phyloP scores from a whole-genome alignment of 2,329 filamentous ascomycete species.

The Fusarium equiseti region DNA sequence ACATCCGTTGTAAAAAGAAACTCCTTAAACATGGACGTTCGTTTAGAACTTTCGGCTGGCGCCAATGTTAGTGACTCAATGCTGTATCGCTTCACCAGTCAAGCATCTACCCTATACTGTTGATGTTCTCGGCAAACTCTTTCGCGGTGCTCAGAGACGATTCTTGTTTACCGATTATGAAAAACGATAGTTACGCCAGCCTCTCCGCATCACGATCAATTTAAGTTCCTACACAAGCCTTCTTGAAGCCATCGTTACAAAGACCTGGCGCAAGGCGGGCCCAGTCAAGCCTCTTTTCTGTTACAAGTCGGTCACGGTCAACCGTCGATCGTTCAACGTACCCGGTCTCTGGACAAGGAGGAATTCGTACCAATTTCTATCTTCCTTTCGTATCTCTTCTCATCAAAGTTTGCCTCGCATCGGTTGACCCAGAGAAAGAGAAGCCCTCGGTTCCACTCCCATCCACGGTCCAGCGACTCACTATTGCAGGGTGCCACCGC shows the following conservation, averaged over 20 bases:
- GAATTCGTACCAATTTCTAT: constrained; percentile 1
- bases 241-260: constrained; percentile 14
- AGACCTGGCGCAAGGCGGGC: constrained; percentile 21
- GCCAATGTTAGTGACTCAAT: neutral
- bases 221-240: constrained; percentile 20
- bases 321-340: constrained; percentile 23
- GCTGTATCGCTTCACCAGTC: neutral
- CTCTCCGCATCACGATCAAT: constrained; percentile 26
- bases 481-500: constrained; percentile 25
- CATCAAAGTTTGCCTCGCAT: constrained; percentile 47
- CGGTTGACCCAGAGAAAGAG: constrained; percentile 46
- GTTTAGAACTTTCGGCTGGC: neutral
- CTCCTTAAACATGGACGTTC: neutral
- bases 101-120: constrained; percentile 28
- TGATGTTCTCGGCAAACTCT: constrained; percentile 1
- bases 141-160: neutral
- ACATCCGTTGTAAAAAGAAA: no score
- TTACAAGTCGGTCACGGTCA: neutral
- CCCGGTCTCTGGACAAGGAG: constrained; percentile 5
- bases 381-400: constrained; percentile 19
- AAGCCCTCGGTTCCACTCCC: constrained; percentile 44
- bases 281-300: constrained; percentile 18
- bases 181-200: neutral
- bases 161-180: neutral
- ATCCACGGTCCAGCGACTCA: constrained; percentile 29